Base-by-base conservation (phyloP, 2,329 filamentous ascomycete genomes). In the Periconia sp. region DNA sequence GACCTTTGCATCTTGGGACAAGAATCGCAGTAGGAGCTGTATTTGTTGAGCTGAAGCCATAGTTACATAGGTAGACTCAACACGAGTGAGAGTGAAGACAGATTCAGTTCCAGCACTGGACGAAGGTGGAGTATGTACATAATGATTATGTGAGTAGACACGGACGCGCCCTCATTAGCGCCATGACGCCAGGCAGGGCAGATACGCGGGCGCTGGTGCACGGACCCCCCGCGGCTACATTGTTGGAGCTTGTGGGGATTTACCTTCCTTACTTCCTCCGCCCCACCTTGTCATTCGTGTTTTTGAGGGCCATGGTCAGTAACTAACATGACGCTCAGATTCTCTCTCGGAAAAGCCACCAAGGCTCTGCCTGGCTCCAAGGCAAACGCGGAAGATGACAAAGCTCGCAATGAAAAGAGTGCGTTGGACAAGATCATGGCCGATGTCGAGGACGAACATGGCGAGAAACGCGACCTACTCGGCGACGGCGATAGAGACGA, bases 1-100 rank as follows among this genome's bases (percentile, higher is more conserved):
- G 0, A 86, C 59, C 63, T 83, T 85, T 30, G 78, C 78, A 60
- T 86, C 82, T 68, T 83, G 79, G 1, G 80, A 81, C 20, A 86
- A 71, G 58, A 86, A 86, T 13, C 83, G 80, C 33, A 86, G 72
- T 14, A 85, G 66, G 14, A 70, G 61, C 63, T 81, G 78, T 6
- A 80, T 60, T 42, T 78, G 72, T 17, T 64, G 61, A 31, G 69
- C 54, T 3, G 65, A 67, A n/a, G 71, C 52, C 71, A 74, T 75
- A 35, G 18, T 44, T 17, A 45, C 8, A 33, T 14, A 23, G n/a
- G n/a, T n/a, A n/a, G n/a, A 27, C 5, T 27, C 11, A 47, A 27
- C 40, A 14, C 11, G 45, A 37, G 47, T 11, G 19, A 44, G 42
- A 30, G 44, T 15, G 43, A 27, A 17, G 37, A 19, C 10, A 7